Base-by-base conservation (phyloP, 2,329 filamentous ascomycete genomes). In the Aspergillus candidus region DNA sequence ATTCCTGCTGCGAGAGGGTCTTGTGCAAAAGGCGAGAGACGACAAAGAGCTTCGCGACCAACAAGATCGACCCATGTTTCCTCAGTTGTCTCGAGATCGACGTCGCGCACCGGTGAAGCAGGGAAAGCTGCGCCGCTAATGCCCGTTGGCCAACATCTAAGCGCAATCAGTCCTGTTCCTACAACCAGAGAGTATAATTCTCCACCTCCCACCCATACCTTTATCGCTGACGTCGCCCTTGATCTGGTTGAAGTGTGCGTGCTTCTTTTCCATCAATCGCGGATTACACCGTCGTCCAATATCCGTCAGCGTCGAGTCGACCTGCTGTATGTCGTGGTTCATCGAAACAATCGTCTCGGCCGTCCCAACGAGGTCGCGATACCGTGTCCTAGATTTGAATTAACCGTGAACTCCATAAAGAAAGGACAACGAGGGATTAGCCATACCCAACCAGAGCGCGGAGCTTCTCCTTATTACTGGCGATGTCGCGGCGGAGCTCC, bases 301-400 rank as follows among this genome's bases (percentile, higher is more conserved):
- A 47, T 75, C 75, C 12, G 78, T 78, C 40, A 97, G 75, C 32
- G 82, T 78, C 4, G 74, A 71, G 65, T 95, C 88, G 12, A 88
- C 84, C 11, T 74, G 71, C 48, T 83, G 78, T 70, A 93, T 91
- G 61, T 91, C 82, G 32, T 68, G 69, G 54, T 88, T 85, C 88
- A 97, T 95, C 48, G 83, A 78, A 43, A 96, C 85, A 54, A 97
- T 97, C n/a, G 83, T 83, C 68, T 96, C 90, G 43, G 91, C 91
- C 0, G 91, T 96, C 41, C 87, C 87, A 18, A 97, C 80, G 7
- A 97, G 80, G 57, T 93, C 88, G 54, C 91, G 86, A 68, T 97
- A 97, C 59, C 80, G 79, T 55, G 77, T 73, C 14, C 79, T 82
- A 54, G 8, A 41, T 15, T 37, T 41, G 37, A 33, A 47, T 38